Conservation (phyloP, 352 stramenopile genomes). For the Lagenidium sp. region DNA sequence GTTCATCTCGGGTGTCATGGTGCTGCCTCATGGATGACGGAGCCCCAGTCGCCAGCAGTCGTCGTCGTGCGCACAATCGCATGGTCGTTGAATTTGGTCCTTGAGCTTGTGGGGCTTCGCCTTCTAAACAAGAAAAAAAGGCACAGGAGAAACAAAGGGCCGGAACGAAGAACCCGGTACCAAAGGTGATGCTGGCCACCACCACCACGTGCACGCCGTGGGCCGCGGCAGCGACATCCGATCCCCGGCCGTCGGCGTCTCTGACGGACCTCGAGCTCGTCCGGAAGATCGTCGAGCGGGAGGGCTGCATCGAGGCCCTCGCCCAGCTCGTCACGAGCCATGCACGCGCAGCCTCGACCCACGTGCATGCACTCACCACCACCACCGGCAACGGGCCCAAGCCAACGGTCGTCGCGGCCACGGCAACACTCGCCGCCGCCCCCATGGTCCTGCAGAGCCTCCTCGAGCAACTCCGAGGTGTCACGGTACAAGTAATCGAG, state of each 20-base stretch:
- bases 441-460: conserved; percentile 59
- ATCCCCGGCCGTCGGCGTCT: conserved; percentile 1
- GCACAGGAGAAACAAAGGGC: too few relatives aligned
- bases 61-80: too few relatives aligned
- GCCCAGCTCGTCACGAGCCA: conserved; percentile 39
- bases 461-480: conserved; percentile 46
- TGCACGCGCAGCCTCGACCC: conserved; percentile 10
- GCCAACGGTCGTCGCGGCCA: neutral
- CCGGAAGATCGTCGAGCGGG: conserved; percentile 71
- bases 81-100: too few relatives aligned
- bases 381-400: neutral
- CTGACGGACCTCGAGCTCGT: conserved; percentile 53
- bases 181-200: too few relatives aligned
- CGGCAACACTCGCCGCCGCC: conserved; percentile 20
- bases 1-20: too few relatives aligned
- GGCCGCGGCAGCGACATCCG: too few relatives aligned
- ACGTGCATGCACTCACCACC: neutral
- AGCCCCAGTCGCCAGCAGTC: too few relatives aligned
- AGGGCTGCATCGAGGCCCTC: conserved; percentile 70
- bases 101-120: too few relatives aligned
- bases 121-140: too few relatives aligned
- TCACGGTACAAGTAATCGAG: conserved; percentile 63
- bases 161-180: too few relatives aligned
- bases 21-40: too few relatives aligned
- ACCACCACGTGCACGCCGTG: too few relatives aligned